These are phyloP conservation scores for Cladophialophora bantiana DNA, from an alignment of 2,329 filamentous ascomycete genomes.

Conservation along the genomic window DNA sequence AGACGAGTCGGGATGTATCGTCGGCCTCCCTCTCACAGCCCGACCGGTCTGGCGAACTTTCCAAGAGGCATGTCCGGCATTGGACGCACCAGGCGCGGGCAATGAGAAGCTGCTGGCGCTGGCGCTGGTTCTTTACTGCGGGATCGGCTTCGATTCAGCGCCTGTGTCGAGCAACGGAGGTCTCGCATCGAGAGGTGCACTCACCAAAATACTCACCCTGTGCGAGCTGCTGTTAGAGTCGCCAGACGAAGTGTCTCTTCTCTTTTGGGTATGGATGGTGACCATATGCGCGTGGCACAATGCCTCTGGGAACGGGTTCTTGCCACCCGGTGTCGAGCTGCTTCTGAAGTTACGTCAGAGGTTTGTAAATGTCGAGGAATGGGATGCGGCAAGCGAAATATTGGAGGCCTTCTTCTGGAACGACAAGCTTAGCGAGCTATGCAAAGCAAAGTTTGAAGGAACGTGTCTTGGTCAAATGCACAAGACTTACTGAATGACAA, in stretches of 20 bases:
- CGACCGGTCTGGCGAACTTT: slow-evolving; percentile 19
- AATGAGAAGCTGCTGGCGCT: slow-evolving; percentile 15
- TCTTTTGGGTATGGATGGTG: slow-evolving; percentile 22
- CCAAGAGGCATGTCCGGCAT: slow-evolving; percentile 18
- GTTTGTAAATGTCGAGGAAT: slow-evolving; percentile 1
- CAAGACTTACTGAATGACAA: no score
- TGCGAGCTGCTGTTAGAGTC: slow-evolving; percentile 3
- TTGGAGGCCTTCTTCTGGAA: slow-evolving; percentile 20
- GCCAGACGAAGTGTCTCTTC: slow-evolving; percentile 1
- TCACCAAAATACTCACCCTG: slow-evolving; percentile 4
- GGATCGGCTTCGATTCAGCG: slow-evolving; percentile 18
- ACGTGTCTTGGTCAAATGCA: neutral
- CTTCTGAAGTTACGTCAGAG: slow-evolving; percentile 10
- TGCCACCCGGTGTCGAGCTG: slow-evolving; percentile 17
- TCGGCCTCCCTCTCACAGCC: slow-evolving; percentile 11
- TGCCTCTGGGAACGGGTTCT: slow-evolving; percentile 7
- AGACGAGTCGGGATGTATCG: slow-evolving; percentile 1
- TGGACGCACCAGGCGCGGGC: slow-evolving; percentile 8
- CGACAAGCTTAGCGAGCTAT: slow-evolving; percentile 9
- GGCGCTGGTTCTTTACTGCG: slow-evolving; percentile 16
- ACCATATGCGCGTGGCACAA: slow-evolving; percentile 17
- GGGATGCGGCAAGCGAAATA: neutral
- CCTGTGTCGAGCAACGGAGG: slow-evolving; percentile 19
- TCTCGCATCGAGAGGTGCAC: slow-evolving; percentile 6
- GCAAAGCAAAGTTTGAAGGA: slow-evolving; percentile 2